Evolutionary conservation across 1,284 basidiomycete genomes (phyloP).

Genomic region (Neotropicomus parvogracilis): DNA sequence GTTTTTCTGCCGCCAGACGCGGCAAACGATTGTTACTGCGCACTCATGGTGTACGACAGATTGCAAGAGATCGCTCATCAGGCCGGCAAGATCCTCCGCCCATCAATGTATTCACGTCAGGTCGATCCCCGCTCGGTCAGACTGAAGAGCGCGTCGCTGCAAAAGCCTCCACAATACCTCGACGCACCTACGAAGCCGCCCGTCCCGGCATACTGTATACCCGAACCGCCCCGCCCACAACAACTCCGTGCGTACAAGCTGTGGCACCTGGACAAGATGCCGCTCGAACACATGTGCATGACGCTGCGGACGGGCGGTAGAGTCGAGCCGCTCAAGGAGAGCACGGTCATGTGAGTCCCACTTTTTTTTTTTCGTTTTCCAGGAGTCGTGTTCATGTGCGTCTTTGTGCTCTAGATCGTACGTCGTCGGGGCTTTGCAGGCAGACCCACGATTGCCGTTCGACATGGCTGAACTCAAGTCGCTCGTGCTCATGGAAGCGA

Average conservation of each 20-base stretch:
- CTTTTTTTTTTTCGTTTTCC: not conserved
- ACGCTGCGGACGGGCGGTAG: conserved; percentile 35
- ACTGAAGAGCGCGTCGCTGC: not conserved
- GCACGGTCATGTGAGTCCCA: conserved; percentile 54
- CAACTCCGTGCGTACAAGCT: conserved; percentile 54
- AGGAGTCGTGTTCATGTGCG: not conserved
- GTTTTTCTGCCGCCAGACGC: conserved; percentile 40
- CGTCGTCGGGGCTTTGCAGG: conserved; percentile 42
- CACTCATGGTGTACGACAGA: conserved; percentile 45
- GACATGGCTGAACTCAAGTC: conserved; percentile 34
- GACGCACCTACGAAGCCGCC: not conserved
- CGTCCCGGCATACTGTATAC: conserved; percentile 29
- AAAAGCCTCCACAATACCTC: not conserved
- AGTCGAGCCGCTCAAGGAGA: conserved; percentile 46
- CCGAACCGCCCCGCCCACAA: conserved; percentile 39
- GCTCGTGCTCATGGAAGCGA: conserved; percentile 39
- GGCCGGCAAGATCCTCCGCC: conserved; percentile 27
- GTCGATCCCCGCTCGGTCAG: conserved; percentile 20
- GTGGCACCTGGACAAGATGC: conserved; percentile 46
- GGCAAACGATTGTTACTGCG: conserved; percentile 58
- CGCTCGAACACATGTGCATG: conserved; percentile 47
- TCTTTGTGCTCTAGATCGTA: conserved; percentile 37
- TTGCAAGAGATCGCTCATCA: conserved; percentile 39
- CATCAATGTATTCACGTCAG: conserved; percentile 31
- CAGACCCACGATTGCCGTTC: conserved; percentile 40